Evolutionary conservation across 768 basidiomycete genomes (phyloP), one percentile per base, ranked within the genome.

Genomic region (Cyclocybe cylindracea): DNA sequence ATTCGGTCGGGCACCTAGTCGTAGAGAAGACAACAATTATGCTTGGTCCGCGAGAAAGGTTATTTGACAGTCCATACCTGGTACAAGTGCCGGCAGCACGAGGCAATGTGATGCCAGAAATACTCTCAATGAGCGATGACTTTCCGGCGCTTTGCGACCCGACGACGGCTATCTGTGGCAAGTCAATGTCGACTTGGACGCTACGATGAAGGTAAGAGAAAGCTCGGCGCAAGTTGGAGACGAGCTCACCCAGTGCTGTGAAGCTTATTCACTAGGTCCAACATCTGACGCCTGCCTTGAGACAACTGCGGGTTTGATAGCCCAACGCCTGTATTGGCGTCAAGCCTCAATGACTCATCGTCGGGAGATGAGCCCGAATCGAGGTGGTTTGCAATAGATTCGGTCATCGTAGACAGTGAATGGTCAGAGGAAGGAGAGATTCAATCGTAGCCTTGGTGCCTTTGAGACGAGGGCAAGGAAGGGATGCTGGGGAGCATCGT

Each of bases 131-230:
- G 5, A 90, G 74, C 0, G 88, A 90, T 0, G 86, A 88, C 59
- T 90, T 90, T 0, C 89, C 89, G 0, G 85, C 86, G 39, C 83
- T 86, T 56, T 91, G 89, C 2, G 75, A 78, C 0, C 89, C 88
- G 13, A 89, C 78, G 39, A 89, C 89, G 0, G 82, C 84, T 32
- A 91, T 88, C 55, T 83, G 80, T 0, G 89, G 89, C 0, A 91
- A 68, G 57, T 89, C 86, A 9, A 91, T 80, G 46, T 90, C 85
- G 10, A 78, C 71, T 54, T 89, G 81, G 0, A 86, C 85, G 0
- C 88, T 89, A 32, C 16, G 24, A 31, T 39, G 24, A 29, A 24
- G 24, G 24, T 24, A 24, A 24, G 24, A 24, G 24, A 24, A 24
- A 24, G 5, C 5, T 24, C 24, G 24, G 24, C 24, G 24, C 24